Evolutionary conservation across 225 moss, liverwort and hornwort genomes (phyloP).

Genomic region (Marchantia paleacea): DNA sequence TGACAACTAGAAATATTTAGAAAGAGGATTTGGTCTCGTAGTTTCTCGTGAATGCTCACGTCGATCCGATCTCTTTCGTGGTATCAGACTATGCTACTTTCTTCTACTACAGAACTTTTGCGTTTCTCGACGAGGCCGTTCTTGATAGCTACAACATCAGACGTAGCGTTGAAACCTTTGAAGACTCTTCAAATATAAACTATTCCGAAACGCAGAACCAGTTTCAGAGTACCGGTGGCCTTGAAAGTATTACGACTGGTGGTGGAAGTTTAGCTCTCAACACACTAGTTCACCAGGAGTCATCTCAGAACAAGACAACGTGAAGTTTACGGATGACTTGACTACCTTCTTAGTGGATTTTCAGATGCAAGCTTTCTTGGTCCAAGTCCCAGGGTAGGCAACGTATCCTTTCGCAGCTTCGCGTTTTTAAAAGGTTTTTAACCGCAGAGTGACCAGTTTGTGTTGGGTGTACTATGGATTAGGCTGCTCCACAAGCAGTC

Average conservation of each 20-base stretch:
- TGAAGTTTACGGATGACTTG: slow-evolving; percentile 24
- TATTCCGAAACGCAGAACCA: slow-evolving; percentile 72
- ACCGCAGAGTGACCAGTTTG: not conserved
- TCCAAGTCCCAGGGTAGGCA: slow-evolving; percentile 74
- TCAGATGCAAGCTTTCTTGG: slow-evolving; percentile 64
- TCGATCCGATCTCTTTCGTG: not conserved
- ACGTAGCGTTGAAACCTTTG: slow-evolving; percentile 61
- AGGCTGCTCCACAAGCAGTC: not conserved
- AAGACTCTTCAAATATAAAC: slow-evolving; percentile 60
- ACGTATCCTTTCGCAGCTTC: slow-evolving; percentile 55
- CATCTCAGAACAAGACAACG: slow-evolving; percentile 38
- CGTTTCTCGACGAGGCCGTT: slow-evolving; percentile 61
- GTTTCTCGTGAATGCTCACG: not conserved
- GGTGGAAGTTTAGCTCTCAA: slow-evolving; percentile 39
- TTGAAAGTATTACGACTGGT: slow-evolving; percentile 64
- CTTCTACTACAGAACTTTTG: slow-evolving; percentile 56
- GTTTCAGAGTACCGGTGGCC: slow-evolving; percentile 71
- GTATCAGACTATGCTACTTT: not conserved
- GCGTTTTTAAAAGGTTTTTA: not conserved
- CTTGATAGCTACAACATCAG: slow-evolving; percentile 49
- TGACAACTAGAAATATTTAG: too few relatives aligned
- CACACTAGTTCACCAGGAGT: slow-evolving; percentile 34
- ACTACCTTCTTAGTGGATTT: slow-evolving; percentile 47
- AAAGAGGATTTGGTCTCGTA: too few relatives aligned
- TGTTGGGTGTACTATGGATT: not conserved